Percentiles rank a stretch among this genome's conserved stretches.
Evolutionary conservation across 2,329 filamentous ascomycete species (phyloP).

Genomic region (Sporothrix inflata): DNA sequence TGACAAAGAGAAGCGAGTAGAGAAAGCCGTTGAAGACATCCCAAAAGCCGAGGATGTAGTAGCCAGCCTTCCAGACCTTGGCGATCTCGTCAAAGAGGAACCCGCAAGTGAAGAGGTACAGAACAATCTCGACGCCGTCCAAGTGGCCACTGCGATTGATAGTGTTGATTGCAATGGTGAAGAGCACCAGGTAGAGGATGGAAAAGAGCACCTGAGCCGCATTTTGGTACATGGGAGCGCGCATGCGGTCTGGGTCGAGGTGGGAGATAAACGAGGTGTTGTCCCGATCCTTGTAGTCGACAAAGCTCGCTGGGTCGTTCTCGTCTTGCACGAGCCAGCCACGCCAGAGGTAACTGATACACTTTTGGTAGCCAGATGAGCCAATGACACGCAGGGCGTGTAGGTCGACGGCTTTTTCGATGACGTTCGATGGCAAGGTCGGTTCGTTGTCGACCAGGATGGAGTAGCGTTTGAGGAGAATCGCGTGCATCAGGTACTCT

Average conservation of each 20-base stretch:
- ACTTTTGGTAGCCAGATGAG: conserved; percentile 93
- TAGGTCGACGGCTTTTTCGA: conserved; percentile 91
- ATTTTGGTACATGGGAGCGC: conserved; percentile 91
- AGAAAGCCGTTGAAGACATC: conserved; percentile 89
- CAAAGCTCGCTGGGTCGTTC: conserved; percentile 83
- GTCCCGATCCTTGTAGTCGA: conserved; percentile 82
- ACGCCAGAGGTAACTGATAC: conserved; percentile 87
- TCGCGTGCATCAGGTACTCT: conserved; percentile 74
- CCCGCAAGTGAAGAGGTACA: conserved; percentile 90
- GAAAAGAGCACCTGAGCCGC: conserved; percentile 83
- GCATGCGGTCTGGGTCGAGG: conserved; percentile 92
- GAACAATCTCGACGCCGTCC: conserved; percentile 77
- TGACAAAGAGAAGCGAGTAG: conserved; percentile 77
- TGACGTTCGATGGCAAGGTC: conserved; percentile 79
- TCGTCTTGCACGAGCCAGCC: conserved; percentile 98
- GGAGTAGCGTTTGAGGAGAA: conserved; percentile 88
- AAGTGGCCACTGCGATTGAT: conserved; percentile 84
- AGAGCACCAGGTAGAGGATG: conserved; percentile 79
- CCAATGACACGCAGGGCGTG: conserved; percentile 89
- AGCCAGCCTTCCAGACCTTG: conserved; percentile 94
- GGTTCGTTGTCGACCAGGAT: conserved; percentile 72
- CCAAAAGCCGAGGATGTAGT: conserved; percentile 93
- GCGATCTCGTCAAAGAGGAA: conserved; percentile 85
- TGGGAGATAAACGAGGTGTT: conserved; percentile 78
- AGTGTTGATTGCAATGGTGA: conserved; percentile 90